Base-by-base conservation (phyloP, 2,329 filamentous ascomycete species). In the Aspergillus caelatus region DNA sequence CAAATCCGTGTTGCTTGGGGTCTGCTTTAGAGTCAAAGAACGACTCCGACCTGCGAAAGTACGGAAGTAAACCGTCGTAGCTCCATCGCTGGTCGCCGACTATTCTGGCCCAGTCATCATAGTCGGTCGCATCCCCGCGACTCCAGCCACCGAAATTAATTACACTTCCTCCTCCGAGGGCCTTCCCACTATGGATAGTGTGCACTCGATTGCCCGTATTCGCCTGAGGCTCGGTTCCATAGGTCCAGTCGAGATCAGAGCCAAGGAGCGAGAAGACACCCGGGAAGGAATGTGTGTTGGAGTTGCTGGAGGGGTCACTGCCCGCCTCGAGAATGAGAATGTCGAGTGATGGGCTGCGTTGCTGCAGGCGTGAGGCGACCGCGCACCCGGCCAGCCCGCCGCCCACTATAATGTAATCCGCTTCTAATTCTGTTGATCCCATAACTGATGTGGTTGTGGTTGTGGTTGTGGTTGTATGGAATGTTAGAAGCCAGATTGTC, bases 31-130 rank as follows among this genome's bases (percentile, higher is more conserved):
- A 12, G 32, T 61, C 34, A 21, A 57, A 61, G 28, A 39, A 56
- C 23, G 21, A n/a, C 48, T 69, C 67, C 3, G 63, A 52, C 43
- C 59, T 63, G 14, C 62, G 58, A 46, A 71, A 71, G 34, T 66
- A 72, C 4, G 68, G 66, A n/a, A 73, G 59, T 5, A 71, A 60
- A 1, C 58, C 55, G 4, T 66, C 50, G 32, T 72, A 72, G 58
- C 65, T 70, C 69, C 70, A 71, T 7, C 65, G 63, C 7, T 57
- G 41, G 56, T 73, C 70, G 1, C 61, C 56, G 6, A 72, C 67
- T 12, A 64, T 12, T 10, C 66, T 61, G 9, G 60, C 69, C 70
- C 69, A 71, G 21, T 63, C 58, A 61, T 73, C 64, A 39, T 70
- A 73, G 45, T 73, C 66, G 5, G 59, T 55, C 9, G 52, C 48